Conservation (phyloP, 2,329 filamentous ascomycete species). For the Exophiala calicioides region DNA sequence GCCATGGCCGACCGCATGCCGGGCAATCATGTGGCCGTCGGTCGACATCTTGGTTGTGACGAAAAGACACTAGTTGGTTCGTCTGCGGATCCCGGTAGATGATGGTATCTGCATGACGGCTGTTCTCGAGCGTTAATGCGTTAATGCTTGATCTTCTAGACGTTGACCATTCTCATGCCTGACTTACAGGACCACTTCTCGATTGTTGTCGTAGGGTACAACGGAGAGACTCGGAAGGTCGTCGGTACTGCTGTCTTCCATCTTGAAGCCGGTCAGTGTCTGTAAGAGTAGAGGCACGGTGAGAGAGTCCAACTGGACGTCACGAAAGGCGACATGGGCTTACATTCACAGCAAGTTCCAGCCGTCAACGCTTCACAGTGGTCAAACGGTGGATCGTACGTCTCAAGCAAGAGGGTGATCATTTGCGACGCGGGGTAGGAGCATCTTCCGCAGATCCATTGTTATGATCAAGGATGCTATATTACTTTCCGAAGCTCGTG, state of each 20-base stretch:
- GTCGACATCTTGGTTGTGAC: conserved; percentile 55
- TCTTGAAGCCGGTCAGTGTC: conserved; percentile 14
- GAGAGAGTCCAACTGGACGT: too few species aligned
- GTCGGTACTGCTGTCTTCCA: conserved; percentile 18
- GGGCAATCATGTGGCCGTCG: conserved; percentile 67
- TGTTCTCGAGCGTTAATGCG: conserved; percentile 46
- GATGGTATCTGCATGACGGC: conserved; percentile 87
- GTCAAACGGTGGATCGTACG: too few species aligned
- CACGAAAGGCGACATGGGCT: too few species aligned
- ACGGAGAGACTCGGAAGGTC: conserved; percentile 26
- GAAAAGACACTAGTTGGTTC: conserved; percentile 71
- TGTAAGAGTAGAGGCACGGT: too few species aligned
- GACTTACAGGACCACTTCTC: conserved; percentile 48
- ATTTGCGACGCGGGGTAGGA: neutral
- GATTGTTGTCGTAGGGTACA: conserved; percentile 39
- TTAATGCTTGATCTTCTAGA: conserved; percentile 6
- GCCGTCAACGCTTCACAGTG: too few species aligned
- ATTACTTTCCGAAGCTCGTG: too few species aligned
- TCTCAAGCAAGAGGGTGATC: conserved; percentile 1
- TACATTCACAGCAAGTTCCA: too few species aligned
- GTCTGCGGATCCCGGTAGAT: conserved; percentile 88
- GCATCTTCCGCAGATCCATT: conserved; percentile 3
- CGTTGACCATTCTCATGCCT: neutral
- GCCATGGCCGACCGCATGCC: conserved; percentile 78
- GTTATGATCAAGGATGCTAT: too few species aligned